Evolutionary conservation across 75 land plant species (phyloP).

Genomic region (Chamaecyparis obtusa): DNA sequence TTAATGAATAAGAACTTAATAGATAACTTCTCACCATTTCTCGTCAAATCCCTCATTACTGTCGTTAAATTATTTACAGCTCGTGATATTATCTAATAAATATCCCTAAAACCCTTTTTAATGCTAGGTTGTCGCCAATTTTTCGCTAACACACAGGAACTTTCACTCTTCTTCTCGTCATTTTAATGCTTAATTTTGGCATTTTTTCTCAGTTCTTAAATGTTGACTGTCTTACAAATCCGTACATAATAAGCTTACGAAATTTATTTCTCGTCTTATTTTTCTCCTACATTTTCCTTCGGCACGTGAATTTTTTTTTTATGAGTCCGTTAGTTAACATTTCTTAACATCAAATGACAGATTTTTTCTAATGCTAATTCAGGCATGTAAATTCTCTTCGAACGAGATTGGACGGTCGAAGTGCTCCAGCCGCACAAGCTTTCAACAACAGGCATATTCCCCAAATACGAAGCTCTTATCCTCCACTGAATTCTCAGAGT

Average conservation of each 20-base stretch:
- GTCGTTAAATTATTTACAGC: neutral
- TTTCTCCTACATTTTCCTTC: too few species aligned
- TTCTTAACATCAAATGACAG: neutral
- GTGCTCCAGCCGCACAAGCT: slow-evolving; percentile 5
- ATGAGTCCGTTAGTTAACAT: neutral
- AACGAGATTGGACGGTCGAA: slow-evolving; percentile 9
- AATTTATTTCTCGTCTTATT: too few species aligned
- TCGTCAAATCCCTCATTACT: neutral
- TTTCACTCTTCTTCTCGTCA: too few species aligned
- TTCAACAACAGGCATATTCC: slow-evolving; percentile 13
- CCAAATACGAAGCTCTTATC: neutral
- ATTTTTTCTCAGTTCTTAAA: too few species aligned
- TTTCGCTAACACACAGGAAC: too few species aligned
- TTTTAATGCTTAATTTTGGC: too few species aligned
- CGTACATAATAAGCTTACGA: too few species aligned
- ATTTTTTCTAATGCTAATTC: neutral
- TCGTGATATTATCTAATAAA: neutral
- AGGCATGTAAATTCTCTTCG: slow-evolving; percentile 6
- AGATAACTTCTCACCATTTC: neutral
- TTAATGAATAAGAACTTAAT: too few species aligned
- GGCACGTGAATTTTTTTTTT: neutral
- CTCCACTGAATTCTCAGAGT: neutral
- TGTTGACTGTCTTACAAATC: too few species aligned
- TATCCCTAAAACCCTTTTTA: neutral
- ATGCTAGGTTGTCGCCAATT: neutral